Percentiles rank a stretch among this genome's conserved stretches.
Conservation (phyloP, 768 basidiomycete species). For the Polyporus arcularius region DNA sequence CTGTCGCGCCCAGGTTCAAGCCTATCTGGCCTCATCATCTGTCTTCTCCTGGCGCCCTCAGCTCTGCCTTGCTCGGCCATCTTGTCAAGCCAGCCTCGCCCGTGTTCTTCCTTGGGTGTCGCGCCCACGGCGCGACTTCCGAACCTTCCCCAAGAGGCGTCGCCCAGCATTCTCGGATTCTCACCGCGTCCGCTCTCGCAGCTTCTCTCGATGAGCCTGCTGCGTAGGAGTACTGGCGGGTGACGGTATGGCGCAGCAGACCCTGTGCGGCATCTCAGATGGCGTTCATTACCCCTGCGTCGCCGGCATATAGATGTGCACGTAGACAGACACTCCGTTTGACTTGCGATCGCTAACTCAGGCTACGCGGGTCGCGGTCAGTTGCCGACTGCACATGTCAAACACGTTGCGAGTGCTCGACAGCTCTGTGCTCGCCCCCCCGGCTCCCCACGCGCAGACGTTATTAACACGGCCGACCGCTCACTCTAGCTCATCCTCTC, state of each 20-base stretch:
- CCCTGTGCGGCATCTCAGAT: neutral
- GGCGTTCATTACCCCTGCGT: neutral
- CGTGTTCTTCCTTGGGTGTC: neutral
- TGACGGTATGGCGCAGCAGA: neutral
- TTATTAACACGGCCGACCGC: conserved; percentile 9
- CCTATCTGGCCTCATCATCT: conserved; percentile 4
- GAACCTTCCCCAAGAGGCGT: conserved; percentile 15
- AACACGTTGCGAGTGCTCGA: conserved; percentile 17
- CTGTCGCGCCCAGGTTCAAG: neutral
- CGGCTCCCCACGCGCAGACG: conserved; percentile 12
- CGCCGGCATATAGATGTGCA: conserved; percentile 2
- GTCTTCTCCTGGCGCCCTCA: neutral
- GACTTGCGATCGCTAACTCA: conserved; percentile 14
- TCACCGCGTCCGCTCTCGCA: neutral
- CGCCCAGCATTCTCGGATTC: neutral
- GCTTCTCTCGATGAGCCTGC: neutral
- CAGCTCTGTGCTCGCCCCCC: neutral
- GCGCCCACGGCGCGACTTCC: conserved; percentile 9
- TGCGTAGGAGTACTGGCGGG: neutral
- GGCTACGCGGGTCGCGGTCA: neutral
- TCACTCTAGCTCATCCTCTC: conserved; percentile 2
- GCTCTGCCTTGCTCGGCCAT: neutral
- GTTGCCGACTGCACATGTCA: conserved; percentile 21
- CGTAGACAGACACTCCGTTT: conserved; percentile 12
- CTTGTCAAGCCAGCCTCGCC: neutral